Conservation (phyloP, 208 protist genomes). For the Trypanosoma vivax region DNA sequence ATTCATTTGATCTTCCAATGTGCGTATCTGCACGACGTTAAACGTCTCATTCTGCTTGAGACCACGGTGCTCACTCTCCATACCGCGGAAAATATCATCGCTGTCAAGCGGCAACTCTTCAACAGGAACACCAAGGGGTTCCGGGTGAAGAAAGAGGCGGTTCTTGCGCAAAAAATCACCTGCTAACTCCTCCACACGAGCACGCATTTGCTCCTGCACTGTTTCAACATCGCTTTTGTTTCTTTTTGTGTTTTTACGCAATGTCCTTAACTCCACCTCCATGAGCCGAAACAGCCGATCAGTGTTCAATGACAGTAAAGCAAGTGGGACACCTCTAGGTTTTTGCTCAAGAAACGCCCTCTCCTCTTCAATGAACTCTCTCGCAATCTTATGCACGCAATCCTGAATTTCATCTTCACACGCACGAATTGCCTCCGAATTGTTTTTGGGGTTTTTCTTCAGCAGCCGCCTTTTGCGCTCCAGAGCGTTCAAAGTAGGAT, state of each 20-base stretch:
- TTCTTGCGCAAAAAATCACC: conserved; percentile 36
- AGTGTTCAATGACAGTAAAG: conserved; percentile 58
- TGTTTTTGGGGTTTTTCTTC: conserved; percentile 36
- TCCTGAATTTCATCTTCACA: conserved; percentile 64
- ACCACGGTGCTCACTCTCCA: not conserved
- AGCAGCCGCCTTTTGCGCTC: conserved; percentile 55
- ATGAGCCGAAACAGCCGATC: conserved; percentile 63
- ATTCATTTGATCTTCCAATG: conserved; percentile 44
- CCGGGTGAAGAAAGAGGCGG: conserved; percentile 48
- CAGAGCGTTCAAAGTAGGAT: conserved; percentile 52
- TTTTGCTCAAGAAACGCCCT: conserved; percentile 71
- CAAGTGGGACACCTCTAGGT: conserved; percentile 65
- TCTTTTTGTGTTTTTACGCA: conserved; percentile 19
- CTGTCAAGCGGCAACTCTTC: conserved; percentile 54
- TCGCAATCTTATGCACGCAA: conserved; percentile 58
- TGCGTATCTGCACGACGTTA: not conserved
- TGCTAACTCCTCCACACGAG: conserved; percentile 46
- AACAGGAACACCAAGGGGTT: conserved; percentile 64
- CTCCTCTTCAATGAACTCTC: conserved; percentile 56
- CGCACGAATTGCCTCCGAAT: conserved; percentile 40
- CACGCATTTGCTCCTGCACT: conserved; percentile 63
- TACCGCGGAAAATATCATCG: conserved; percentile 16
- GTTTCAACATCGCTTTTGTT: conserved; percentile 18
- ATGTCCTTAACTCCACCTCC: conserved; percentile 43
- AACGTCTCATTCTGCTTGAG: not conserved